A percentile compares a stretch with the other conserved stretches of the same genome.
Evolutionary conservation across 164 flowering plant genomes (phyloP).

Genomic region (Annona cherimola): DNA sequence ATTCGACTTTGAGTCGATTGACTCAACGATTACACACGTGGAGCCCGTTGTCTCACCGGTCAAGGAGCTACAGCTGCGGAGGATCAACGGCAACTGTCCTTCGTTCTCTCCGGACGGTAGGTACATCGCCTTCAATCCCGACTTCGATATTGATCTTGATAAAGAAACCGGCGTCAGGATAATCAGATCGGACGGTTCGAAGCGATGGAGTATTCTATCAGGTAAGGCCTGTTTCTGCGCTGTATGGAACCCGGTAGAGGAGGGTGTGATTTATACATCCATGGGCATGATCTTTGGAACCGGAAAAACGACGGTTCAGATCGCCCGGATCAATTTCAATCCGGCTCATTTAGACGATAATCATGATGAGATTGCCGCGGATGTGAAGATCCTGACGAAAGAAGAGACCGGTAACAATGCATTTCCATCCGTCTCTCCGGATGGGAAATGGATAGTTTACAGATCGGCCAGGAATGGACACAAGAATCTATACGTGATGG

Average conservation of each 20-base stretch:
- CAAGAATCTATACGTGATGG: conserved; percentile 65
- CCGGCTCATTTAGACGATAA: conserved; percentile 25
- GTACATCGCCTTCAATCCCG: conserved; percentile 48
- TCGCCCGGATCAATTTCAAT: conserved; percentile 61
- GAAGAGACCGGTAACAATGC: conserved; percentile 83
- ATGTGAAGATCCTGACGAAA: conserved; percentile 51
- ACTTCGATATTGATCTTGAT: conserved; percentile 34
- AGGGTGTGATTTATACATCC: conserved; percentile 60
- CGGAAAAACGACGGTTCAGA: conserved; percentile 49
- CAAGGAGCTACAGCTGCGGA: conserved; percentile 37
- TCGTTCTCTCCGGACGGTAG: conserved; percentile 50
- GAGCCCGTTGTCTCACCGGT: conserved; percentile 48
- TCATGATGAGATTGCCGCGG: conserved; percentile 31
- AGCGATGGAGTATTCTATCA: conserved; percentile 49
- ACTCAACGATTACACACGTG: conserved; percentile 49
- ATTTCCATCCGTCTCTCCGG: conserved; percentile 80
- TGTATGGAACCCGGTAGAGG: conserved; percentile 58
- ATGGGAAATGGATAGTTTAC: conserved; percentile 61
- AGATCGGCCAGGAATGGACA: conserved; percentile 79
- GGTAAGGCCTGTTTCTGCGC: conserved; percentile 45
- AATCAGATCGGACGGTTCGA: conserved; percentile 61
- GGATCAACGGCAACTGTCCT: conserved; percentile 62
- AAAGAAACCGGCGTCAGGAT: conserved; percentile 36
- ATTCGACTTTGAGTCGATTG: conserved; percentile 1
- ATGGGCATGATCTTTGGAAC: conserved; percentile 65